A percentile compares a stretch with the other conserved stretches of the same genome.
Evolutionary conservation across 495 filamentous ascomycete species (phyloP).

Genomic region (Chaetomium cochliodes): DNA sequence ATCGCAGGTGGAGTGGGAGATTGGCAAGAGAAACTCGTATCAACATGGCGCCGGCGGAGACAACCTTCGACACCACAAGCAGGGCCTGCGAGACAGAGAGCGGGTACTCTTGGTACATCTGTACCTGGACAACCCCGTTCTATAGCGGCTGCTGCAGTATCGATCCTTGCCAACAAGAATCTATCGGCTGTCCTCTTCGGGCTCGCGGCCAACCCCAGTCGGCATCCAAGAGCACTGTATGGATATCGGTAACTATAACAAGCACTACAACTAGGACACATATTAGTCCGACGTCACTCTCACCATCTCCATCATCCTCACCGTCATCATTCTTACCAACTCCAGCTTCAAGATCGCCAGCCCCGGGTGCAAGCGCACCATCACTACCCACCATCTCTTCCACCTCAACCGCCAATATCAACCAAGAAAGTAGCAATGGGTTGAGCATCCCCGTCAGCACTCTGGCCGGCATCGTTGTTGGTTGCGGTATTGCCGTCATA

Average conservation of each 20-base stretch:
- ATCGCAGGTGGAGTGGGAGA: slow-evolving; percentile 5
- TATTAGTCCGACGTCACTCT: neutral
- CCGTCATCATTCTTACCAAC: neutral
- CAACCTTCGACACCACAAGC: neutral
- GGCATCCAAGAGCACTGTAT: too few relatives aligned
- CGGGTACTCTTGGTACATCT: slow-evolving; percentile 27
- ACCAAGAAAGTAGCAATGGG: slow-evolving; percentile 16
- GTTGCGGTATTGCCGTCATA: slow-evolving; percentile 20
- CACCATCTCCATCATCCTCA: neutral
- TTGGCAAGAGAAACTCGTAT: slow-evolving; percentile 1
- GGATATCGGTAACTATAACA: too few relatives aligned
- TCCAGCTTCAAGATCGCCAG: neutral
- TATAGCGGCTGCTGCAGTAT: slow-evolving; percentile 30
- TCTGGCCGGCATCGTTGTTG: slow-evolving; percentile 28
- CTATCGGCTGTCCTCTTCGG: slow-evolving; percentile 25
- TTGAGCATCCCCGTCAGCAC: slow-evolving; percentile 22
- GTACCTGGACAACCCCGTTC: slow-evolving; percentile 8
- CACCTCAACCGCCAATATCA: neutral
- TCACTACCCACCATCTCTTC: slow-evolving; percentile 14
- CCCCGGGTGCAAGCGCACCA: slow-evolving; percentile 5
- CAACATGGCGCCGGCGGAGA: slow-evolving; percentile 9
- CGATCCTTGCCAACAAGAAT: slow-evolving; percentile 26
- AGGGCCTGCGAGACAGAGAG: slow-evolving; percentile 12
- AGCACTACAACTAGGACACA: neutral
- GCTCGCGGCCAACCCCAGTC: neutral